A percentile compares a stretch with the other conserved stretches of the same genome.
Conservation (phyloP, 2,329 filamentous ascomycete genomes). For the Cercospora sp. region DNA sequence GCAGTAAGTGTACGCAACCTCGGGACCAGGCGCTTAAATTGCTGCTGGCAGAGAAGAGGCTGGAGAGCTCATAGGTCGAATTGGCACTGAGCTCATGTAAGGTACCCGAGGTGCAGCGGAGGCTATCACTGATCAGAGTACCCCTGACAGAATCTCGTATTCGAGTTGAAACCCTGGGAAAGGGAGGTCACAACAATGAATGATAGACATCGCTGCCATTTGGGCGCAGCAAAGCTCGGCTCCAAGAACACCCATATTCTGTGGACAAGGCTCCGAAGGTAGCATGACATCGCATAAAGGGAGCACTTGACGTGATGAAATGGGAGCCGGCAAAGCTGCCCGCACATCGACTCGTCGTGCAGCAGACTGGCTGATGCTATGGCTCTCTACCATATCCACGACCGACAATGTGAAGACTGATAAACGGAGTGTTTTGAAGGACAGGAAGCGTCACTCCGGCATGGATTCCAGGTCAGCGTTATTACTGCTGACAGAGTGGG, state of each 20-base stretch:
- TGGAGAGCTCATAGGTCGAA: background rate
- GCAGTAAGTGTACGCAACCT: background rate
- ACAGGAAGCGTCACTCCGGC: background rate
- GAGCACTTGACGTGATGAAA: background rate
- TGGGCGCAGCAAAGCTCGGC: background rate
- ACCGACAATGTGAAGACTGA: background rate
- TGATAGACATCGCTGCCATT: background rate
- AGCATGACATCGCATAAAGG: background rate
- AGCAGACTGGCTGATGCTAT: background rate
- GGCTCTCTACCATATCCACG: background rate
- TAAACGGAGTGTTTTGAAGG: background rate
- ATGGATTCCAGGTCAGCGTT: background rate
- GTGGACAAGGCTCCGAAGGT: background rate
- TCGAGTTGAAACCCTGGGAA: background rate
- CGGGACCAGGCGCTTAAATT: background rate
- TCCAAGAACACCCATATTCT: background rate
- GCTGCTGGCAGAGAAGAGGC: background rate
- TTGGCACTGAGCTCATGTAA: background rate
- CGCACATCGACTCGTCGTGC: background rate
- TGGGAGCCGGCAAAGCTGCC: background rate
- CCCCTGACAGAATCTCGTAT: background rate
- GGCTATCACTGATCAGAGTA: background rate
- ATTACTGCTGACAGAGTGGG: background rate
- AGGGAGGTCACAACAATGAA: background rate
- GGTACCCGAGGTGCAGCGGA: background rate